These are phyloP conservation scores for Debaryomycetaceae sp. DNA, from an alignment of 1,139 yeast genomes.

Conservation along the genomic window DNA sequence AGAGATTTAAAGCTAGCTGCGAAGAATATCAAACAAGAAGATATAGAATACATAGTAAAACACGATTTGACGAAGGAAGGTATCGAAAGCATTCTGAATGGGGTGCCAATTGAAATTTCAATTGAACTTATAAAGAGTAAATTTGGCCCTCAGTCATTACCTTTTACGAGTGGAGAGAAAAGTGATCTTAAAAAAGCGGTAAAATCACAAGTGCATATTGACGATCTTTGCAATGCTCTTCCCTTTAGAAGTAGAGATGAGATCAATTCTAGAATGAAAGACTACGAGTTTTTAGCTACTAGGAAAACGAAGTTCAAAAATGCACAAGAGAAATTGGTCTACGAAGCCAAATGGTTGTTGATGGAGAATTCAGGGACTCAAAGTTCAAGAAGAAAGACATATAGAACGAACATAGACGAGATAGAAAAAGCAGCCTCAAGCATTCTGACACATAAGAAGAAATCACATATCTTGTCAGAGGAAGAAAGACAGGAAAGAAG, in stretches of 20 bases:
- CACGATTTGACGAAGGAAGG: constrained; percentile 10
- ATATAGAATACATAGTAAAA: constrained; percentile 6
- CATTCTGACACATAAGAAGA: constrained; percentile 6
- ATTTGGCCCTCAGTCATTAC: constrained; percentile 5
- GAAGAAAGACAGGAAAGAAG: constrained; percentile 6
- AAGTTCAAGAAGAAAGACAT: constrained; percentile 6
- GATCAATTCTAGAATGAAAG: constrained; percentile 18
- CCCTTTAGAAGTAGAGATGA: constrained; percentile 11
- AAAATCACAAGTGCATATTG: constrained; percentile 5
- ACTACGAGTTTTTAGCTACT: constrained; percentile 18
- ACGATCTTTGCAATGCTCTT: constrained; percentile 9
- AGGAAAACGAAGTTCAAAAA: constrained; percentile 28
- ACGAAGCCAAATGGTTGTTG: constrained; percentile 38
- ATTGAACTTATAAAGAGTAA: constrained; percentile 5
- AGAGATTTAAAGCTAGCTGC: not conserved
- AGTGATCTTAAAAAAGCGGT: constrained; percentile 8
- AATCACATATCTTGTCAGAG: constrained; percentile 2
- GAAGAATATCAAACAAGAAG: not conserved
- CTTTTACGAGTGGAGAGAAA: constrained; percentile 16
- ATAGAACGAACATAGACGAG: constrained; percentile 1
- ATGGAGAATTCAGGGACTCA: constrained; percentile 5
- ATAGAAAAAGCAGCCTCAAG: constrained; percentile 9
- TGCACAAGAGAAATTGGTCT: constrained; percentile 28
- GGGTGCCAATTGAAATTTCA: constrained; percentile 5
- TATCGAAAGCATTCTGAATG: constrained; percentile 8